Conservation (phyloP, 1,284 basidiomycete species). For the Cryptococcus hybrid region DNA sequence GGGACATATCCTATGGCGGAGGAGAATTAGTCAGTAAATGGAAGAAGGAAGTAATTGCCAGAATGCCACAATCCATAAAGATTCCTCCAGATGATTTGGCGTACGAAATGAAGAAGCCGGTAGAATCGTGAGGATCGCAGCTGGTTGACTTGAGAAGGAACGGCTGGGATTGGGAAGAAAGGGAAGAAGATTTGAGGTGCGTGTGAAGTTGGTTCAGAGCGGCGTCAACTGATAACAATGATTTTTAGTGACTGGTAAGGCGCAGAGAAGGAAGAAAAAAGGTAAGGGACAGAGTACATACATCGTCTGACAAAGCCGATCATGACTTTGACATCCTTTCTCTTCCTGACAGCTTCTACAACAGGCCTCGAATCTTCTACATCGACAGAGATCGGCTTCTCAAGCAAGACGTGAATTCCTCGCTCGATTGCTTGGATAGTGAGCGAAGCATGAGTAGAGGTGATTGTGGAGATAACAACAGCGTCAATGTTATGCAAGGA, state of each 20-base stretch:
- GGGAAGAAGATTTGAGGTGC: too few relatives aligned
- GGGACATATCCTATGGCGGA: constrained; percentile 6
- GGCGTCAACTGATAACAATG: background rate
- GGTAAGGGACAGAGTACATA: background rate
- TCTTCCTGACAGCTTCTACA: background rate
- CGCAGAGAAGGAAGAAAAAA: background rate
- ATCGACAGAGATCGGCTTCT: background rate
- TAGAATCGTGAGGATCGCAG: constrained; percentile 11
- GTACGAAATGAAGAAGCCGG: constrained; percentile 14
- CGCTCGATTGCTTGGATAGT: background rate
- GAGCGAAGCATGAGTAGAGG: background rate
- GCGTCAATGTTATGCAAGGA: background rate
- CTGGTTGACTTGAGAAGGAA: constrained; percentile 19
- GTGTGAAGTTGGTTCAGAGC: background rate
- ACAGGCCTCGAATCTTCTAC: background rate
- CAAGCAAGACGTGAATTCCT: background rate
- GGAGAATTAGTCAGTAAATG: background rate
- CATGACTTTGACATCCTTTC: constrained; percentile 1
- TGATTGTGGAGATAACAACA: background rate
- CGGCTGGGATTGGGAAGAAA: background rate
- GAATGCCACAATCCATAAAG: constrained; percentile 22
- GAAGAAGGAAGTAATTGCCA: background rate
- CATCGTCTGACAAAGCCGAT: background rate
- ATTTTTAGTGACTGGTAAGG: background rate
- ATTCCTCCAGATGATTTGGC: constrained; percentile 20